Base-by-base conservation (phyloP, 2,329 filamentous ascomycete genomes). In the Aureobasidium pullulans region DNA sequence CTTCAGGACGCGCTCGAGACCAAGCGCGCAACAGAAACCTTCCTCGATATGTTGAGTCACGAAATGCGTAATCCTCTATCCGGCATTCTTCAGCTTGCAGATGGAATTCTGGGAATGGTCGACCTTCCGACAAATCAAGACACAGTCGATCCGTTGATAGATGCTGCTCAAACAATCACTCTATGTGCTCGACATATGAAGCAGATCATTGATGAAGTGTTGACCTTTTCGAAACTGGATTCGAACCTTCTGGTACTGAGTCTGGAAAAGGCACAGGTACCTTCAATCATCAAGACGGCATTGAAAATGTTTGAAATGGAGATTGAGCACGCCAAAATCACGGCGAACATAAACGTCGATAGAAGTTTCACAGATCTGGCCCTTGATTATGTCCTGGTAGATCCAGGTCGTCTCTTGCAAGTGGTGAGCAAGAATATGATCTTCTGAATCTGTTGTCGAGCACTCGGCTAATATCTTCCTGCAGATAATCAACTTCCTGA, bases 1-100 rank as follows among this genome's bases (percentile, higher is more conserved):
- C 63, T 72, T 1, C 63, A 71, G 36, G 69, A 73, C 49, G 72
- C 70, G 3, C 62, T 72, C n/a, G 72, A 73, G 60, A 67, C 67
- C 7, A 73, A 73, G 53, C 57, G 69, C 15, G 66, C 70, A 49
- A 69, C 67, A 29, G 60, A 66, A 50, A 63, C 62, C 23, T 71
- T 71, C 43, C 66, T 71, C 43, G 68, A 71, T 58, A 66, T 67
- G 62, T 64, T 65, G 1, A 72, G 68, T 2, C 73, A 76, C 62
- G 75, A 77, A 59, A 75, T 75, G 64, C 68, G 75, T 6, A 77
- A 77, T 57, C 75, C 75, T 0, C 64, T 77, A 1, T 70, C 19
- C 1, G 29, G 19, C 1, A 76, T 77, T 31, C 70, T 75, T 0
- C 72, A 76, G 19, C 72, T 73, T 34, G 75, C 75, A 5, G 75